phyloP scores from a whole-genome alignment of 441 rosid genomes.

The Dalechampia spathulata region DNA sequence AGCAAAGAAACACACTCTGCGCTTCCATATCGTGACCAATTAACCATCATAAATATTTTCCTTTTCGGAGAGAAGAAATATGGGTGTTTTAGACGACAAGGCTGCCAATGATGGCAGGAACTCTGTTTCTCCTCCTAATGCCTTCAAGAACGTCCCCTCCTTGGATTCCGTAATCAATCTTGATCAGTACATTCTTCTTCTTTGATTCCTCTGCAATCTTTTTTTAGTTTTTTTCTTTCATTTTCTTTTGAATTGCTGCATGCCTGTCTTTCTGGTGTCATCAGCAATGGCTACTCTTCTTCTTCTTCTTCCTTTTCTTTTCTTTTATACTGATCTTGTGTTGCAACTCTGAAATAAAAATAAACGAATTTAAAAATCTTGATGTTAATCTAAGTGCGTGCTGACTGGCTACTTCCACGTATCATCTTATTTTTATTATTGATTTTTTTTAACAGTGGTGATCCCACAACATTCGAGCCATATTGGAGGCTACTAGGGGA shows the following conservation, averaged over 20 bases:
- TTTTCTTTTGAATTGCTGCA: too few species aligned
- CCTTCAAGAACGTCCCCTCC: slow-evolving; percentile 6
- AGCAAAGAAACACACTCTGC: too few species aligned
- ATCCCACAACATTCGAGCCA: slow-evolving; percentile 63
- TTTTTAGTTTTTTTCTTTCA: not conserved
- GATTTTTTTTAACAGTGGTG: slow-evolving; percentile 42
- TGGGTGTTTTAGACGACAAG: slow-evolving; percentile 19
- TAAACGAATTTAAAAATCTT: too few species aligned
- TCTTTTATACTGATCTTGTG: too few species aligned
- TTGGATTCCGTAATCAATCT: slow-evolving; percentile 31
- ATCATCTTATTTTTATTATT: too few species aligned
- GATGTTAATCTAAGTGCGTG: not conserved
- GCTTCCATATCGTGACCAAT: too few species aligned
- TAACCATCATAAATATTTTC: too few species aligned
- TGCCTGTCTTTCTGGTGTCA: too few species aligned
- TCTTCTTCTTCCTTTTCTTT: too few species aligned
- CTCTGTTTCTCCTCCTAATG: slow-evolving; percentile 9
- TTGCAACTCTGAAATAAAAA: too few species aligned
- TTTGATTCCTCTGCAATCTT: not conserved
- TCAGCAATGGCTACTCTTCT: too few species aligned
- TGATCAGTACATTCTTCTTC: slow-evolving; percentile 24
- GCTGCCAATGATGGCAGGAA: not conserved
- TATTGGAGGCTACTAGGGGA: slow-evolving; percentile 64
- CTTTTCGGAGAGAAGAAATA: not conserved
- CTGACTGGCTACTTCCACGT: not conserved